Evolutionary conservation across 2,329 filamentous ascomycete species (phyloP).

Genomic region (Penicillium sp.): DNA sequence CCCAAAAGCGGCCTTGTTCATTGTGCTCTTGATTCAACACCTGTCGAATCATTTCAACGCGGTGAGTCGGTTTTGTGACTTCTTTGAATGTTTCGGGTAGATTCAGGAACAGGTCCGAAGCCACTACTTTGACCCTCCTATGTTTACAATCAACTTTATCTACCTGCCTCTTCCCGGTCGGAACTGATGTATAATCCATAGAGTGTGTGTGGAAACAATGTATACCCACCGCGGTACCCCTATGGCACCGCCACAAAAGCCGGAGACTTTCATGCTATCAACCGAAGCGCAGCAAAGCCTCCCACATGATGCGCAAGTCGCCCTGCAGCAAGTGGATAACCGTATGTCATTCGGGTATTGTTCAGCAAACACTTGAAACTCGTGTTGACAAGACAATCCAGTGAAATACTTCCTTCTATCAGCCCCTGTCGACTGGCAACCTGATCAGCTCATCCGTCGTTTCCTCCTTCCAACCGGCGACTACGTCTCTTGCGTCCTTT

Average conservation of each 20-base stretch:
- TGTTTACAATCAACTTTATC: constrained; percentile 18
- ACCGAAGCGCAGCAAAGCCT: constrained; percentile 94
- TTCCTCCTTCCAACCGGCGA: constrained; percentile 95
- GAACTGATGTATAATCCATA: constrained; percentile 17
- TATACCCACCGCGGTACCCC: constrained; percentile 73
- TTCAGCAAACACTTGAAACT: neutral
- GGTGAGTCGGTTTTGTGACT: constrained; percentile 9
- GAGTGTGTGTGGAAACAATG: constrained; percentile 48
- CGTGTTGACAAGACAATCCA: constrained; percentile 35
- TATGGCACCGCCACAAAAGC: constrained; percentile 91
- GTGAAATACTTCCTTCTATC: constrained; percentile 99
- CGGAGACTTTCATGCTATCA: constrained; percentile 98
- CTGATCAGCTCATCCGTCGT: constrained; percentile 91
- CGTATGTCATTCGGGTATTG: constrained; percentile 54
- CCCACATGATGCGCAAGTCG: constrained; percentile 93
- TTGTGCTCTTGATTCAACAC: constrained; percentile 7
- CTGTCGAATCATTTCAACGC: constrained; percentile 6
- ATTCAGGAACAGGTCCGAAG: constrained; percentile 3
- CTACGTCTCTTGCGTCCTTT: constrained; percentile 97
- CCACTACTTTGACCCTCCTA: constrained; percentile 10
- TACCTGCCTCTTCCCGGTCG: constrained; percentile 16
- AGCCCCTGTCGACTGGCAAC: constrained; percentile 94
- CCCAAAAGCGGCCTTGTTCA: neutral
- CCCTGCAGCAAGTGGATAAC: constrained; percentile 96
- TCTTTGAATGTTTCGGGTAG: constrained; percentile 17